Conservation (phyloP, 2,329 filamentous ascomycete species). For the Chaetomium globosum region DNA sequence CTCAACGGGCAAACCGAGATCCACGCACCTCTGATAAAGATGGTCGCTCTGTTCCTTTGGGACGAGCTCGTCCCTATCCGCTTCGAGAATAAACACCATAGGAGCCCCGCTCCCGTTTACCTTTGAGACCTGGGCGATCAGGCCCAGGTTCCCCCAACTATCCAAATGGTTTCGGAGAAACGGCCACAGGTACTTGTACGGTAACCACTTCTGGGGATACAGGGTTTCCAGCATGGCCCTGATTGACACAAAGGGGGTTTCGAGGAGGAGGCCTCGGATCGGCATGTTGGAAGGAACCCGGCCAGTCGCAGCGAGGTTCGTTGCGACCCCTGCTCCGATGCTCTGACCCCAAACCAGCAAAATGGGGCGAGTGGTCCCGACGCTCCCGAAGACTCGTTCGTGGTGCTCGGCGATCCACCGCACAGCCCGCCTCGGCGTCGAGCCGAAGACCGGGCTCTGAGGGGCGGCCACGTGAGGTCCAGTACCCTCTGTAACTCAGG, state of each 20-base stretch:
- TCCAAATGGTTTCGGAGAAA: conserved; percentile 69
- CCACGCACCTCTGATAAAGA: conserved; percentile 52
- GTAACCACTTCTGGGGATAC: conserved; percentile 79
- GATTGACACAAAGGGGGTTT: conserved; percentile 75
- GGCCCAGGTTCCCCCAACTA: conserved; percentile 54
- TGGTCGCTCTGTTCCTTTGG: conserved; percentile 53
- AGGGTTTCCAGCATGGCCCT: conserved; percentile 69
- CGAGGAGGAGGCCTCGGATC: conserved; percentile 62
- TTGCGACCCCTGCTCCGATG: conserved; percentile 72
- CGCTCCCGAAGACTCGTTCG: conserved; percentile 34
- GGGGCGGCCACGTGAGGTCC: conserved; percentile 73
- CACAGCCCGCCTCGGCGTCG: conserved; percentile 67
- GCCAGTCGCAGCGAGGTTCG: conserved; percentile 56
- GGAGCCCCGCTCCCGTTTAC: conserved; percentile 39
- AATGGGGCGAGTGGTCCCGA: conserved; percentile 43
- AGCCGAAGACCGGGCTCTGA: conserved; percentile 70
- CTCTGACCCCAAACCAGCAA: conserved; percentile 77
- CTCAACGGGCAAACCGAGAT: conserved; percentile 52
- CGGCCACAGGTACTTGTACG: conserved; percentile 73
- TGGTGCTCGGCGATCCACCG: conserved; percentile 59
- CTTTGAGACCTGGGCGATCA: conserved; percentile 44
- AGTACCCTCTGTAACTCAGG: conserved; percentile 71
- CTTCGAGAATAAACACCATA: conserved; percentile 56
- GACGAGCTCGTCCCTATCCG: conserved; percentile 62
- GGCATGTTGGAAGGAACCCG: conserved; percentile 45